Percentiles rank a stretch among this genome's conserved stretches.
phyloP scores from a whole-genome alignment of 805 yeast species.

The Kodamaea kakaduensis region DNA sequence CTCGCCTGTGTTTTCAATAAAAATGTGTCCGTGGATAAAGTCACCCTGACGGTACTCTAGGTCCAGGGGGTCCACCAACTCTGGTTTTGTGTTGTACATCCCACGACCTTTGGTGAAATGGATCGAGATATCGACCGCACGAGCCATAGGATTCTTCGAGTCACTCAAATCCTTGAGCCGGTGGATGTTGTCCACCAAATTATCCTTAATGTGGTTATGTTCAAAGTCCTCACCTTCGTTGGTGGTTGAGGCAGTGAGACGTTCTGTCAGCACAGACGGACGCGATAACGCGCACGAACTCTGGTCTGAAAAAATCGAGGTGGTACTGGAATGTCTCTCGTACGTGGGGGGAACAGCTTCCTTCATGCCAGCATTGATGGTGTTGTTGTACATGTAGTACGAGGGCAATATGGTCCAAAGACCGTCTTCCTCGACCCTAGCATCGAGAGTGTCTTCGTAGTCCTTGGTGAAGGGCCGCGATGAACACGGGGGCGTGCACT shows the following conservation, averaged over 20 bases:
- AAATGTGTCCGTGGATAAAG: slow-evolving; percentile 33
- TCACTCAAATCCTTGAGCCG: slow-evolving; percentile 29
- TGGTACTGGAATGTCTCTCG: slow-evolving; percentile 6
- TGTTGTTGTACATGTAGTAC: slow-evolving; percentile 30
- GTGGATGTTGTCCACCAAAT: slow-evolving; percentile 35
- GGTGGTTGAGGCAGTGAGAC: not conserved
- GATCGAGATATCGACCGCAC: slow-evolving; percentile 25
- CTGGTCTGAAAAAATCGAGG: slow-evolving; percentile 2
- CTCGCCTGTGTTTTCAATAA: slow-evolving; percentile 26
- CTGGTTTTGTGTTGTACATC: slow-evolving; percentile 28
- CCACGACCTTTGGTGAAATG: slow-evolving; percentile 34
- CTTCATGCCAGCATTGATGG: slow-evolving; percentile 12
- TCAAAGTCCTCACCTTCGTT: slow-evolving; percentile 1
- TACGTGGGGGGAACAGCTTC: slow-evolving; percentile 20
- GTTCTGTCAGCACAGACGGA: not conserved
- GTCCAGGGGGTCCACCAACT: slow-evolving; percentile 26
- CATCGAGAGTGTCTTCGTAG: too few relatives aligned
- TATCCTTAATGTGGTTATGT: slow-evolving; percentile 22
- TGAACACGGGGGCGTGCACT: too few relatives aligned
- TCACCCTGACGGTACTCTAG: slow-evolving; percentile 36
- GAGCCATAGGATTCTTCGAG: slow-evolving; percentile 25
- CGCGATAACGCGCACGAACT: slow-evolving; percentile 4
- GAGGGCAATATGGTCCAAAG: slow-evolving; percentile 40
- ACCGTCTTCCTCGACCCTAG: too few relatives aligned
- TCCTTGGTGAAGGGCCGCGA: too few relatives aligned